Percentiles rank a stretch among this genome's conserved stretches.
Evolutionary conservation across 1,284 basidiomycete genomes (phyloP).

Genomic region (Ceratobasidium sp.): DNA sequence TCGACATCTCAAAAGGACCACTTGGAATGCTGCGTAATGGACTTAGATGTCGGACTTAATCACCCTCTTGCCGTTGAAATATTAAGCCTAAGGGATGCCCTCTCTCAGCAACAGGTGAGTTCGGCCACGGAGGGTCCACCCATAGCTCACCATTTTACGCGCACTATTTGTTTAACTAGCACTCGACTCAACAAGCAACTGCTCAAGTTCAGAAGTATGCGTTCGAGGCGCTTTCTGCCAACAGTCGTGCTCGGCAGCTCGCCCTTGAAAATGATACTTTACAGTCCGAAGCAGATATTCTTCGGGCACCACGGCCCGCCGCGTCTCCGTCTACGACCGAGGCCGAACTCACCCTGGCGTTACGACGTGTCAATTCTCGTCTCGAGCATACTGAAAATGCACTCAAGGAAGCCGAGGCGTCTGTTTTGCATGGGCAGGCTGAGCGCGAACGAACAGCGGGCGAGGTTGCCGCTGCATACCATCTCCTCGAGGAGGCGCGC

Average conservation of each 20-base stretch:
- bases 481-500: constrained; percentile 63
- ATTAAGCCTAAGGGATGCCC: constrained; percentile 30
- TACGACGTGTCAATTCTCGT: constrained; percentile 74
- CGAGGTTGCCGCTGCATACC: constrained; percentile 64
- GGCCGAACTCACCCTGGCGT: constrained; percentile 71
- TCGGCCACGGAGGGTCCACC: no score
- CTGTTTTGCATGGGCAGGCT: constrained; percentile 51
- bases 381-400: constrained; percentile 67
- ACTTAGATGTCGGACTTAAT: constrained; percentile 38
- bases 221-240: constrained; percentile 62
- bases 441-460: constrained; percentile 60
- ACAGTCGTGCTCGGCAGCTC: constrained; percentile 62
- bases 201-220: constrained; percentile 72
- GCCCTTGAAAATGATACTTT: constrained; percentile 69
- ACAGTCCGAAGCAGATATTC: constrained; percentile 62
- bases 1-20: constrained; percentile 6
- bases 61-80: constrained; percentile 42
- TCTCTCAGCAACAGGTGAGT: constrained; percentile 37
- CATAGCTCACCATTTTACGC: constrained; percentile 4
- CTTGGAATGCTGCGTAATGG: constrained; percentile 40
- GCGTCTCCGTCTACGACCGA: constrained; percentile 61
- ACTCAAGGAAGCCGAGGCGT: constrained; percentile 55
- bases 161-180: constrained; percentile 57
- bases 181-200: constrained; percentile 72
- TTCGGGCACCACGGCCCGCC: constrained; percentile 62